These are phyloP conservation scores for Passiflora organensis DNA, from an alignment of 345 rosid species.

Conservation along the genomic window DNA sequence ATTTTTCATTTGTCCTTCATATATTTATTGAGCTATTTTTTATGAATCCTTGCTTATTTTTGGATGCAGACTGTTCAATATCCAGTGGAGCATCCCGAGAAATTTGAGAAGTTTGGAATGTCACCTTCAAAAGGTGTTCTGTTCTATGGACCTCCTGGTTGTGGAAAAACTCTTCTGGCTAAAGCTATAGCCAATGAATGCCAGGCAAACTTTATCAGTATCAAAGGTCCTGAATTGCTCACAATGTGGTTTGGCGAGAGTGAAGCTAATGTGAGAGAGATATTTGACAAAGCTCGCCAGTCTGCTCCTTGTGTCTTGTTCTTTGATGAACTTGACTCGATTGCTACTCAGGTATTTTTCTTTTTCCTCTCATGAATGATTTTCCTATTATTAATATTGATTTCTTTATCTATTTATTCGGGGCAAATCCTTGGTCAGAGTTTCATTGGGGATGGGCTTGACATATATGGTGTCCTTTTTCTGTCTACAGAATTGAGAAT, in stretches of 20 bases:
- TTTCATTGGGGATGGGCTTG: no score
- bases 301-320: constrained; percentile 22
- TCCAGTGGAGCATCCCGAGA: constrained; percentile 23
- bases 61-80: constrained; percentile 14
- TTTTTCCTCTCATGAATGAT: background rate
- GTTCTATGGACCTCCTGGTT: constrained; percentile 21
- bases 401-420: no score
- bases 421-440: no score
- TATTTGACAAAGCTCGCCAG: constrained; percentile 18
- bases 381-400: no score
- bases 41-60: background rate
- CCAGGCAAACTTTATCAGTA: constrained; percentile 21
- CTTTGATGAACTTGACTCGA: constrained; percentile 22
- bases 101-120: constrained; percentile 23
- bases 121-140: constrained; percentile 22
- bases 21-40: background rate
- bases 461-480: no score
- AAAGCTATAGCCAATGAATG: constrained; percentile 23
- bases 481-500: no score
- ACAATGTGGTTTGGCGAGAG: constrained; percentile 26
- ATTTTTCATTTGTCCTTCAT: background rate
- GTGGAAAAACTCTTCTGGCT: constrained; percentile 20
- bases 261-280: constrained; percentile 20
- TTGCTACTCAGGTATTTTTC: constrained; percentile 15
- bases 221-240: no score